Conservation (phyloP, 2,329 filamentous ascomycete species). For the Anisogramma anomala region DNA sequence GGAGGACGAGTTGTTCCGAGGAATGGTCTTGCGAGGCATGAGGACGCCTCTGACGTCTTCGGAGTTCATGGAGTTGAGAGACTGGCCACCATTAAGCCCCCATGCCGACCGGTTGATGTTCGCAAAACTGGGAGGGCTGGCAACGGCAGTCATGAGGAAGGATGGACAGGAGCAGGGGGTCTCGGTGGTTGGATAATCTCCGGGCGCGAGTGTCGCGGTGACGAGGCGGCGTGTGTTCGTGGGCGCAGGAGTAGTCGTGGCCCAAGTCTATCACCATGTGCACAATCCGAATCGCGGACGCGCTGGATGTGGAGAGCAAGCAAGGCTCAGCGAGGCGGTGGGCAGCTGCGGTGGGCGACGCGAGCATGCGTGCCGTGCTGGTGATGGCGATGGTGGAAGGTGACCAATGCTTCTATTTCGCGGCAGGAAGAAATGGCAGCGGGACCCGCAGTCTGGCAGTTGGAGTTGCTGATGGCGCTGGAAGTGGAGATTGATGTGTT, state of each 20-base stretch:
- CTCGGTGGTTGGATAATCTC: too few species aligned
- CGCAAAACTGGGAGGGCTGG: slow-evolving; percentile 51
- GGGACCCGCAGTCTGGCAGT: not conserved
- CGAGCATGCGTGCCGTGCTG: slow-evolving; percentile 8
- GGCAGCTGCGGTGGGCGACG: slow-evolving; percentile 1
- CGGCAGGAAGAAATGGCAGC: slow-evolving; percentile 7
- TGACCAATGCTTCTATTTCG: slow-evolving; percentile 1
- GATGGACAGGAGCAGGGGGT: slow-evolving; percentile 14
- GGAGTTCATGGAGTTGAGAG: slow-evolving; percentile 57
- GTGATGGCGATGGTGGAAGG: not conserved
- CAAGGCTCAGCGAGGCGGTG: slow-evolving; percentile 15
- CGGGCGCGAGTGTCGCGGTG: too few species aligned
- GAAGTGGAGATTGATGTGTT: slow-evolving; percentile 12
- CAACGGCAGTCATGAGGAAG: slow-evolving; percentile 55
- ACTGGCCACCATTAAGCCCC: slow-evolving; percentile 45
- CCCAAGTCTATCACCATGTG: slow-evolving; percentile 19
- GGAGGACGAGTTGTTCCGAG: slow-evolving; percentile 83
- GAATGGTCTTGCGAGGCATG: slow-evolving; percentile 75
- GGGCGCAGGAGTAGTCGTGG: slow-evolving; percentile 10
- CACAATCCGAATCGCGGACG: slow-evolving; percentile 6
- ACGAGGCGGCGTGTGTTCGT: slow-evolving; percentile 4
- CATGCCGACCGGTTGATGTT: slow-evolving; percentile 55
- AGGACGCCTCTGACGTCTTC: slow-evolving; percentile 84
- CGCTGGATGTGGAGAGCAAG: slow-evolving; percentile 5
- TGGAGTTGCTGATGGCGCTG: slow-evolving; percentile 9